These are phyloP conservation scores for Anthoceros angustus DNA, from an alignment of 225 moss, liverwort and hornwort genomes.

Conservation along the genomic window DNA sequence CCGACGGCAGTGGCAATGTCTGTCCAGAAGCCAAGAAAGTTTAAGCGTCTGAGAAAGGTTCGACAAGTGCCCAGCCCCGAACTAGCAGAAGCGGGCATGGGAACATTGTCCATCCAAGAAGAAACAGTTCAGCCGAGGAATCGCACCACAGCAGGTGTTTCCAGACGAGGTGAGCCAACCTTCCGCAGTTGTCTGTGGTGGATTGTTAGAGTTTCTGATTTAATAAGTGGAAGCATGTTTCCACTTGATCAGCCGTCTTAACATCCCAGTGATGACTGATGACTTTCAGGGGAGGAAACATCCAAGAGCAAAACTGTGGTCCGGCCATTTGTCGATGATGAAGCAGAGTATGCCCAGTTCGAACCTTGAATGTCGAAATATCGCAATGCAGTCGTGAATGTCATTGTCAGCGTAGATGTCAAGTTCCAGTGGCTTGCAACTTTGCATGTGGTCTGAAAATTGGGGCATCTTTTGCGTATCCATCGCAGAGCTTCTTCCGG, in stretches of 20 bases:
- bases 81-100: conserved; percentile 15
- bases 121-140: conserved; percentile 1
- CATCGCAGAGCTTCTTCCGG: conserved; percentile 52
- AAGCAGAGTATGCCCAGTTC: conserved; percentile 59
- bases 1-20: conserved; percentile 23
- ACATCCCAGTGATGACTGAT: not conserved
- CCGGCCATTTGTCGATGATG: conserved; percentile 65
- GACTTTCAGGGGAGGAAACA: conserved; percentile 23
- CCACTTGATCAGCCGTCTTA: not conserved
- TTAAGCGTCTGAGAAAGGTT: conserved; percentile 49
- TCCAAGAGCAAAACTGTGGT: conserved; percentile 34
- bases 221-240: not conserved
- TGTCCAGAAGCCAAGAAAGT: conserved; percentile 20
- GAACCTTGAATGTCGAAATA: not conserved
- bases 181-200: not conserved
- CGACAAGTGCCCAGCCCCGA: conserved; percentile 15
- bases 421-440: not conserved
- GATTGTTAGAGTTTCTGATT: not conserved
- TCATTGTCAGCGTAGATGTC: not conserved
- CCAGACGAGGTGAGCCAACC: not conserved
- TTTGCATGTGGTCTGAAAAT: not conserved
- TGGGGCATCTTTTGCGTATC: not conserved
- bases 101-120: conserved; percentile 14
- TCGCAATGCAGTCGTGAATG: not conserved
- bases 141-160: not conserved